phyloP scores from a whole-genome alignment of 164 flowering plant genomes.

The Dillenia suffruticosa region DNA sequence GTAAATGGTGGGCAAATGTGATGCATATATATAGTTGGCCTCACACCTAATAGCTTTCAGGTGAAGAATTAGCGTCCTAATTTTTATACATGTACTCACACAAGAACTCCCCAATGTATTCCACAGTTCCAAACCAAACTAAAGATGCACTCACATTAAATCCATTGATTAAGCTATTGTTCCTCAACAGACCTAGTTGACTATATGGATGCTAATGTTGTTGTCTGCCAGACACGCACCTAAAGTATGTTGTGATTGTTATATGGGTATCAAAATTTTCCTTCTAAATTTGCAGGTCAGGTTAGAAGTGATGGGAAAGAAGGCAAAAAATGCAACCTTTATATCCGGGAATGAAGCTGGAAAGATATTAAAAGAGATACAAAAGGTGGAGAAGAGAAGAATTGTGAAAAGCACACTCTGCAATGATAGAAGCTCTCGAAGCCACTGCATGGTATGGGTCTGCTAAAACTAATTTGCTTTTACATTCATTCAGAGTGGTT shows the following conservation, averaged over 20 bases:
- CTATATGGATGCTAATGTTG: no score
- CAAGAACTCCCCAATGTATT: no score
- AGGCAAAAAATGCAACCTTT: conserved; percentile 94
- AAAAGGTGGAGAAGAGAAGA: conserved; percentile 93
- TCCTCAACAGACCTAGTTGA: background rate
- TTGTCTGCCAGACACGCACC: no score
- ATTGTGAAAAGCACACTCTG: conserved; percentile 84
- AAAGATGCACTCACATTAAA: no score
- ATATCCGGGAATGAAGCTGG: conserved; percentile 93
- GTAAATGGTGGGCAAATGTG: no score
- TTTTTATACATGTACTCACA: no score
- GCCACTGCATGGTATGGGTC: conserved; percentile 89
- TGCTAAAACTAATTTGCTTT: background rate
- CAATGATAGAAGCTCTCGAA: conserved; percentile 94
- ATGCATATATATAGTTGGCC: no score
- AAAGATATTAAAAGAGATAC: conserved; percentile 86
- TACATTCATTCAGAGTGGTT: background rate
- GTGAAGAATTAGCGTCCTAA: no score
- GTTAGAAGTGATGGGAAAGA: conserved; percentile 95
- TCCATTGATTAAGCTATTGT: background rate
- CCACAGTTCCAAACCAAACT: no score
- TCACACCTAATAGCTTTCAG: no score
- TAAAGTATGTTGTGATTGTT: no score
- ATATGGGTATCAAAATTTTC: no score
- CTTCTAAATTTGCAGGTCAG: conserved; percentile 44